phyloP scores from a whole-genome alignment of 352 stramenopile genomes.

The Globisporangium uncinulatum region DNA sequence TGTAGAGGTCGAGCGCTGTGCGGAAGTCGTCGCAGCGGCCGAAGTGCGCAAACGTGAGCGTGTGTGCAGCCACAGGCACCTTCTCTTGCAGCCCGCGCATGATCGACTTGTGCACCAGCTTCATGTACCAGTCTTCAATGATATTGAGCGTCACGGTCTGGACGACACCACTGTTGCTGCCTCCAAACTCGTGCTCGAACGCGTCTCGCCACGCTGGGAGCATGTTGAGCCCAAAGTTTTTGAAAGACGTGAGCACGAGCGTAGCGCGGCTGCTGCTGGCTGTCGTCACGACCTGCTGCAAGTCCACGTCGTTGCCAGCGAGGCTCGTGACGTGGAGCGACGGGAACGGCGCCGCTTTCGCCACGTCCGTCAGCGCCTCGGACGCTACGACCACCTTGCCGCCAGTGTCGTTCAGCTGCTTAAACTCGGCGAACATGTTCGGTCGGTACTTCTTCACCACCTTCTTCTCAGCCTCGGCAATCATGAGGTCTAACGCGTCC shows the following conservation, averaged over 20 bases:
- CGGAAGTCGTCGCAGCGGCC: slow-evolving; percentile 79
- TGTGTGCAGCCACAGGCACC: slow-evolving; percentile 37
- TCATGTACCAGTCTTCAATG: slow-evolving; percentile 89
- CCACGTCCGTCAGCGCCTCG: slow-evolving; percentile 47
- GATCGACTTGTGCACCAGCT: slow-evolving; percentile 69
- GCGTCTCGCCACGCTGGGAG: slow-evolving; percentile 67
- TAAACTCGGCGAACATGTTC: slow-evolving; percentile 87
- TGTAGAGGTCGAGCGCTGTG: slow-evolving; percentile 73
- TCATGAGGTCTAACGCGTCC: slow-evolving; percentile 74
- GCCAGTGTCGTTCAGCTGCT: slow-evolving; percentile 84
- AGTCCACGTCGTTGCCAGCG: slow-evolving; percentile 31
- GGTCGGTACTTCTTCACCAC: slow-evolving; percentile 81
- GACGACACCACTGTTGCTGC: slow-evolving; percentile 23
- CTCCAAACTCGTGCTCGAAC: slow-evolving; percentile 43
- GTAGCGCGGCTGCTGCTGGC: slow-evolving; percentile 37
- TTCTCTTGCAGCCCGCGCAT: slow-evolving; percentile 49
- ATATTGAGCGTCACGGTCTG: slow-evolving; percentile 76
- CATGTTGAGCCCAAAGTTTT: slow-evolving; percentile 83
- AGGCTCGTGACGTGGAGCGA: slow-evolving; percentile 53
- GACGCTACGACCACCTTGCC: slow-evolving; percentile 59
- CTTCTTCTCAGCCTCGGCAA: slow-evolving; percentile 82
- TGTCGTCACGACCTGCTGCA: slow-evolving; percentile 41
- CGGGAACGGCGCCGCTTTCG: slow-evolving; percentile 48
- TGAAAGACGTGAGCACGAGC: slow-evolving; percentile 79
- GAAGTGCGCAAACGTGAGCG: slow-evolving; percentile 60